phyloP scores from a whole-genome alignment of 371 early-diverging fungal species.

The Apophysomyces trapeziformis region DNA sequence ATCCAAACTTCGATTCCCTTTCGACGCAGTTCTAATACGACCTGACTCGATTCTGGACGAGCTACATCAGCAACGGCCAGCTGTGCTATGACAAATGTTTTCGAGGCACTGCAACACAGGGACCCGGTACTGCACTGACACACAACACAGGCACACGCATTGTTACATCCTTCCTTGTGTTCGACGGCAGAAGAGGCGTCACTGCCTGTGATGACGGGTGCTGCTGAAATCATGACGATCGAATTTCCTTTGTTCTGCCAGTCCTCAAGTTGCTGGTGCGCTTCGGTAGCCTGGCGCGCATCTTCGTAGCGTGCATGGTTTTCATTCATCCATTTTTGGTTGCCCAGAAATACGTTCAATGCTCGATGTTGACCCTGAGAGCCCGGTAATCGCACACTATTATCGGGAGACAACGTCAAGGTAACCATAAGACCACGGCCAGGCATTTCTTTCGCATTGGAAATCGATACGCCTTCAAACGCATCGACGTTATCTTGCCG shows the following conservation, averaged over 20 bases:
- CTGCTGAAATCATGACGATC: slow-evolving; percentile 62
- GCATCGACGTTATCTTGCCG: slow-evolving; percentile 25
- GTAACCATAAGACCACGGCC: slow-evolving; percentile 71
- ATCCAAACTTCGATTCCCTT: slow-evolving; percentile 70
- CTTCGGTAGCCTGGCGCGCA: slow-evolving; percentile 41
- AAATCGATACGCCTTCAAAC: slow-evolving; percentile 56
- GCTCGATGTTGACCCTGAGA: slow-evolving; percentile 44
- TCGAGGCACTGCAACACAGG: slow-evolving; percentile 40
- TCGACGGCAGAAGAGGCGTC: slow-evolving; percentile 8
- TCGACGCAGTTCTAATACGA: slow-evolving; percentile 47
- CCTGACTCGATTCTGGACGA: slow-evolving; percentile 55
- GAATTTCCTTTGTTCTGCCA: slow-evolving; percentile 72
- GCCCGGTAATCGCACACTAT: slow-evolving; percentile 29
- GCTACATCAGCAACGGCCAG: slow-evolving; percentile 62
- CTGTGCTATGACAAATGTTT: slow-evolving; percentile 55
- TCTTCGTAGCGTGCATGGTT: slow-evolving; percentile 58
- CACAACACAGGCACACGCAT: slow-evolving; percentile 52
- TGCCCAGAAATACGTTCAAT: slow-evolving; percentile 65
- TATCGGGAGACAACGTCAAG: slow-evolving; percentile 31
- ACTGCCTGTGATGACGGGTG: slow-evolving; percentile 36
- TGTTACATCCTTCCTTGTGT: slow-evolving; percentile 41
- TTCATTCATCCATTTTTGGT: slow-evolving; percentile 73
- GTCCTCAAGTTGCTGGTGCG: slow-evolving; percentile 28
- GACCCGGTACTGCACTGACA: slow-evolving; percentile 51
- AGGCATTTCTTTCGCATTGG: slow-evolving; percentile 63